Evolutionary conservation across 176 grass and related monocot species (phyloP), one percentile per base, ranked within the genome.

Genomic region (Triticum turgidum): DNA sequence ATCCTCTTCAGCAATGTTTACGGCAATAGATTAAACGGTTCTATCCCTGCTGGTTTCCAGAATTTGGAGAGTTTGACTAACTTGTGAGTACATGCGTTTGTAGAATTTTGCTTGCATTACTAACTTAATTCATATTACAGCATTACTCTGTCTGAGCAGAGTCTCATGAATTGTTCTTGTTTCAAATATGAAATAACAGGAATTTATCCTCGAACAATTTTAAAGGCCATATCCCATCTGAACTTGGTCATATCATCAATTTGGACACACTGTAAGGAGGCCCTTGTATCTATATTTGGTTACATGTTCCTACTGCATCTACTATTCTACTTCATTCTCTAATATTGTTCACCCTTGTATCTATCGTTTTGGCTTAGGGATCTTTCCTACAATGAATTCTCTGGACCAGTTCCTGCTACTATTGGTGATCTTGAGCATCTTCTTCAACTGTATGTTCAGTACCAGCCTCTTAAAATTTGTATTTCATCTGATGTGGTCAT

Each of bases 351-450:
- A 42, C 1, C 9, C 56, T 35, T 54, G 6, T 35, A 82, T 51
- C 7, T 21, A 37, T 58, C 21, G 35, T 91, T 91, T 84, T 78
- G n/a, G 34, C 67, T 35, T 78, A 99, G 97, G 81, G 94, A 99
- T 93, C 90, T 99, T 75, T 99, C 97, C 38, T 87, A 89, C 78
- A 99, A 96, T 89, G 82, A 91, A 49, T 94, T 99, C 44, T 96
- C 85, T 62, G 97, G 97, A 38, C 80, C 89, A 81, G 75, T 99
- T 91, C 92, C 97, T 80, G 83, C 91, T 76, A 90, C 97, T 8
- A 89, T 96, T 85, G 97, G 97, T 70, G 88, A 94, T 88, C 97
- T 99, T 79, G 97, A 99, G 89, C 97, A 99, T 80, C 97, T 99
- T 87, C 97, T 99, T 79, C 85, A 90, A 75, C 61, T 99, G 97